phyloP scores from a whole-genome alignment of 768 basidiomycete genomes.

The Mrakia frigida region DNA sequence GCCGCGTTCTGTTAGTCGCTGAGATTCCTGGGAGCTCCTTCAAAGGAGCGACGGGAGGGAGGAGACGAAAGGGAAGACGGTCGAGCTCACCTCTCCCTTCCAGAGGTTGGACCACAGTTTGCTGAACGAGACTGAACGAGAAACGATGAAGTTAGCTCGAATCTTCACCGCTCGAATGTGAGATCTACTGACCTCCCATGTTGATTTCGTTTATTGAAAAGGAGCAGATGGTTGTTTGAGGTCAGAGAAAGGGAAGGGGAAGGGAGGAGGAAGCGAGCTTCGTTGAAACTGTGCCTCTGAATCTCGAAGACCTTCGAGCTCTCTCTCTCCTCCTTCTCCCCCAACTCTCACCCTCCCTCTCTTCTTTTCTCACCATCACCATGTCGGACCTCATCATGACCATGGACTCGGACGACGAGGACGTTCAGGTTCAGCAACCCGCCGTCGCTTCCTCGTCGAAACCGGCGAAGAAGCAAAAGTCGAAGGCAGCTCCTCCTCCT shows the following conservation, averaged over 20 bases:
- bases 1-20: no score
- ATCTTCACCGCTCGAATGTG: no score
- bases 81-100: slow-evolving; percentile 2
- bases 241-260: no score
- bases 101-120: background rate
- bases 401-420: slow-evolving; percentile 72
- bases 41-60: background rate
- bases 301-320: background rate
- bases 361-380: background rate
- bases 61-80: background rate
- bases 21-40: no score
- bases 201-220: background rate
- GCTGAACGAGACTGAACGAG: background rate
- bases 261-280: background rate
- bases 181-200: background rate
- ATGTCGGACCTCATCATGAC: slow-evolving; percentile 69
- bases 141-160: background rate
- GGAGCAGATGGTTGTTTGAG: no score
- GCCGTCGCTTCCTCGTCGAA: slow-evolving; percentile 34
- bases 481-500: slow-evolving; percentile 35
- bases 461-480: slow-evolving; percentile 33
- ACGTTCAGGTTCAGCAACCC: slow-evolving; percentile 36
- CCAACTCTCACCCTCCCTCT: background rate
- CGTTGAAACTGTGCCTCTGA: background rate
- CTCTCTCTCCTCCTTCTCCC: background rate